A percentile compares a stretch with the other conserved stretches of the same genome.
These are phyloP conservation scores for Euphrasia arctica DNA, from an alignment of 305 asterid species.

Conservation along the genomic window DNA sequence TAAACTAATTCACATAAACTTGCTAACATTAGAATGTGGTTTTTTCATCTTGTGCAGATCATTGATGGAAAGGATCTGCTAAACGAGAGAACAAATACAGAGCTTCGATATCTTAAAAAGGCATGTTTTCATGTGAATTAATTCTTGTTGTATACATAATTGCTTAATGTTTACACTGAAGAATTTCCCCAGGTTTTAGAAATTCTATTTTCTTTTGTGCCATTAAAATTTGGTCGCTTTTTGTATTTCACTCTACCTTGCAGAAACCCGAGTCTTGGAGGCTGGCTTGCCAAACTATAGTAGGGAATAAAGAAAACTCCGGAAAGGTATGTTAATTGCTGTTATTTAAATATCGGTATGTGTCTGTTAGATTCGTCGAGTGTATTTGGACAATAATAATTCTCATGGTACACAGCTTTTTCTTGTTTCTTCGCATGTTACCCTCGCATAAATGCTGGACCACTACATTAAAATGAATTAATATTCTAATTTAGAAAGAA, in stretches of 20 bases:
- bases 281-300: slow-evolving; percentile 94
- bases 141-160: background rate
- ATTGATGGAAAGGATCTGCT: slow-evolving; percentile 81
- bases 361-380: background rate
- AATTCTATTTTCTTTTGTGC: background rate
- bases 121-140: slow-evolving; percentile 31
- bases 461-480: no score
- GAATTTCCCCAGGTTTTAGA: background rate
- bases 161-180: background rate
- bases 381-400: no score
- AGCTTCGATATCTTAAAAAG: slow-evolving; percentile 80
- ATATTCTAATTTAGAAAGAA: no score
- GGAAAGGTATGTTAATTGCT: slow-evolving; percentile 56
- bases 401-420: background rate
- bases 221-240: slow-evolving; percentile 11
- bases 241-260: slow-evolving; percentile 14
- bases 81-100: slow-evolving; percentile 79
- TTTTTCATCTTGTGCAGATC: slow-evolving; percentile 45
- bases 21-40: background rate
- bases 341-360: background rate
- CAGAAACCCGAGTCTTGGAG: slow-evolving; percentile 97
- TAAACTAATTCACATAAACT: background rate
- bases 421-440: background rate
- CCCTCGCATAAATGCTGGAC: no score
- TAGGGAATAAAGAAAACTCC: slow-evolving; percentile 91